Base-by-base conservation (phyloP, 2,329 filamentous ascomycete genomes). In the Aureobasidium musti region DNA sequence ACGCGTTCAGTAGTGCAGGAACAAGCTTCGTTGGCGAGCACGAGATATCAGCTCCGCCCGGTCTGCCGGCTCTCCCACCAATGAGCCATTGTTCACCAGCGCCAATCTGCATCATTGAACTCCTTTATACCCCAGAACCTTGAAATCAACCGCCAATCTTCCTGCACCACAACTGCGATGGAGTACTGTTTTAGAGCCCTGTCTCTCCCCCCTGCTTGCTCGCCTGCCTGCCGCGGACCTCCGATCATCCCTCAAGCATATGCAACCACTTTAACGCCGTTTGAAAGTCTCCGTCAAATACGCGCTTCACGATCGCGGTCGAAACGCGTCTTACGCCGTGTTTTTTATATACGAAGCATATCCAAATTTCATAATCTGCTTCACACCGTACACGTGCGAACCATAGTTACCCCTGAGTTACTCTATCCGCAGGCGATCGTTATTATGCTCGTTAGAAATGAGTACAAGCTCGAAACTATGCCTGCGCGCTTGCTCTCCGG, bases 191-290 rank as follows among this genome's bases (percentile, higher is more conserved):
- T 63, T 50, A 52, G 33, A 63, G 33, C 17, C 33, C 21, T 35
- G 59, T 63, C 59, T 41, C 23, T 39, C 33, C 45, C 45, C 59
- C 59, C 45, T 63, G 59, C 59, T 19, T 63, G 33, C 47, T 21
- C 21, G 37, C 30, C 35, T 52, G 60, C 35, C 60, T 41, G 60
- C 60, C 60, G 45, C 45, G 11, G 23, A 2, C 2, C 14, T 21
- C 60, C 45, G 60, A 63, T 45, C 61, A 23, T 21, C 49, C 23
- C 33, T 21, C 61, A 43, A 49, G 49, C 47, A 53, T 54, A 53
- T 54, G 60, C 49, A 54, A 64, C 61, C 61, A 64, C 61, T 64
- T 64, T 64, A 54, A 53, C 61, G 39, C 61, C 61, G 61, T 64
- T 64, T 30, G 14, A 45, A 63, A 41, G 17, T 52, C 21, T 63